A percentile compares a stretch with the other conserved stretches of the same genome.
These are phyloP conservation scores for Colletotrichum spaethianum DNA, from an alignment of 2,329 filamentous ascomycete species.

Conservation along the genomic window DNA sequence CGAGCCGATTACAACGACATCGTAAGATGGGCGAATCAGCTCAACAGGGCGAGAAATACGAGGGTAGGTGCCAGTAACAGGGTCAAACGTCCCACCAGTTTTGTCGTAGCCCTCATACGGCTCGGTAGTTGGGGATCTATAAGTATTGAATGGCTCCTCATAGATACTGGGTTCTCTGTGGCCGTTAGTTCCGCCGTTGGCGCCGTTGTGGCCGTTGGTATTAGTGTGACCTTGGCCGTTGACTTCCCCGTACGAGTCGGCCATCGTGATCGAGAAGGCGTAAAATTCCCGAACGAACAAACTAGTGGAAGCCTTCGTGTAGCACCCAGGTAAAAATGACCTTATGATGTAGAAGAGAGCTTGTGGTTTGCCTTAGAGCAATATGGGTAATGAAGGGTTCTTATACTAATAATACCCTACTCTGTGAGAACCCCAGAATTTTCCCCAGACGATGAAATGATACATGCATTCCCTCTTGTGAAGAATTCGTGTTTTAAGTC, in stretches of 20 bases:
- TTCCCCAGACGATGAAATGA: not conserved
- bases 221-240: not conserved
- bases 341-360: not conserved
- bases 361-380: not conserved
- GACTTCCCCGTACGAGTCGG: not conserved
- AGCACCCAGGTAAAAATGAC: not conserved
- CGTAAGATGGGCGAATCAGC: constrained; percentile 56
- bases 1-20: constrained; percentile 63
- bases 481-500: not conserved
- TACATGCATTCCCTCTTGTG: not conserved
- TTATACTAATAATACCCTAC: not conserved
- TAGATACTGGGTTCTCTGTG: not conserved
- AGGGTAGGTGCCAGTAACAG: constrained; percentile 46
- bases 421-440: too few species aligned
- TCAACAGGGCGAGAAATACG: constrained; percentile 55
- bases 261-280: not conserved
- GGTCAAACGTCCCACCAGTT: constrained; percentile 17
- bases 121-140: not conserved
- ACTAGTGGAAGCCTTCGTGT: not conserved
- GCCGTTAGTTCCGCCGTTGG: not conserved
- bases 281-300: not conserved
- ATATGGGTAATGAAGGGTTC: not conserved
- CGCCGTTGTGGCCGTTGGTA: constrained; percentile 27
- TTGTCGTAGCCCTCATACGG: not conserved
- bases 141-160: not conserved